Evolutionary conservation across 2,329 filamentous ascomycete species (phyloP), one percentile per base, ranked within the genome.

Genomic region (Berkeleyomyces basicola): DNA sequence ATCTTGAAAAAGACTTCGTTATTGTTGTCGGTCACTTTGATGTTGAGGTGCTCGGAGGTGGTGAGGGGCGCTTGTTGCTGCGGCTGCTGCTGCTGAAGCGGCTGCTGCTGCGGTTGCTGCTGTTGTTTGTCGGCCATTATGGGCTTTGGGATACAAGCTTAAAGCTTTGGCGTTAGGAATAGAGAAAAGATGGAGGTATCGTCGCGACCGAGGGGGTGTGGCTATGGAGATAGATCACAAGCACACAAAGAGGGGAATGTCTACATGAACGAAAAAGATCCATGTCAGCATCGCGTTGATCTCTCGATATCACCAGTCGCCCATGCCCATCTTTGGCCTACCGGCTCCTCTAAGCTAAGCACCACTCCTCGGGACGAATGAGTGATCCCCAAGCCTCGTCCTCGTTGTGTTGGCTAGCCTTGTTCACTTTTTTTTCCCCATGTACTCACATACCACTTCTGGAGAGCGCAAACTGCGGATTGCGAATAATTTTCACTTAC

Each of bases 1-100:
- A 99, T 99, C 80, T 99, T 99, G 80, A 99, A 99, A 75, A 97
- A 99, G 70, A 99, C 92, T 73, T 99, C 93, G 73, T 99, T 99
- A 78, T 96, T 96, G 78, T 95, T 96, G 70, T 99, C 93, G 0
- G 93, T 97, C 11, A 99, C 93, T 74, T 99, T 99, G 77, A 99
- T 97, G 77, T 99, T 99, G 4, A 99, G 79, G 74, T 99, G 93
- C 76, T 97, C 92, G 39, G 78, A 78, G 63, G 78, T 76, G 61
- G 75, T 70, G 73, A 36, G 73, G 73, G 49, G 55, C 55, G 58
- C 53, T 63, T 59, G 49, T 53, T 53, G 49, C 31, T n/a, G 42
- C 31, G n/a, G 7, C 49, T 61, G 76, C 72, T 49, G 73, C 73
- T 61, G 47, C 47, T 51, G 47, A 7, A 7, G 44, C 31, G 46